Conservation (phyloP, 345 rosid genomes). For the Barbarea vulgaris region DNA sequence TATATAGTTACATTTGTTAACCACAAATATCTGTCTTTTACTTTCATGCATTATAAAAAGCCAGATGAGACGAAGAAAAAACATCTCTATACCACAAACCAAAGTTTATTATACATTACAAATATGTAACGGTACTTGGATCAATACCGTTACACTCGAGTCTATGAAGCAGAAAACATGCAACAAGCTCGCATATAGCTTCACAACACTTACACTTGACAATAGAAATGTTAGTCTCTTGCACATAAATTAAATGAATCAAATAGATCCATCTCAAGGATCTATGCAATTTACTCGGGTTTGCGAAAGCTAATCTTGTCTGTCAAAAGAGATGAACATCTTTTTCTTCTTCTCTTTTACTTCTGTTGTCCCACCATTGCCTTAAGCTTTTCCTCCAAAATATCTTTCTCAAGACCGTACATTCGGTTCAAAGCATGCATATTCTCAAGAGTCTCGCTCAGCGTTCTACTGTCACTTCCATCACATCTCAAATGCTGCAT, state of each 20-base stretch:
- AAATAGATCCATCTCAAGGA: conserved; percentile 33
- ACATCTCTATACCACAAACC: conserved; percentile 29
- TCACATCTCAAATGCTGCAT: conserved; percentile 99
- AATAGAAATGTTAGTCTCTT: conserved; percentile 36
- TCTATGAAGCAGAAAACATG: conserved; percentile 33
- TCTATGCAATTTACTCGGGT: conserved; percentile 21
- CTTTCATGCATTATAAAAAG: too few relatives aligned
- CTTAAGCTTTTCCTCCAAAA: conserved; percentile 80
- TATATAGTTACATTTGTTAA: too few relatives aligned
- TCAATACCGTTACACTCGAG: conserved; percentile 27
- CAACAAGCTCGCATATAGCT: conserved; percentile 31
- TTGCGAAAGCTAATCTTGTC: conserved; percentile 7
- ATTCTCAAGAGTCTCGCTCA: conserved; percentile 87
- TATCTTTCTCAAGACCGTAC: conserved; percentile 85
- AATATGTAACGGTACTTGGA: conserved; percentile 21
- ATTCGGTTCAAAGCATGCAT: conserved; percentile 98
- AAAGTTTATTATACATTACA: conserved; percentile 34
- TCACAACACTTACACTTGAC: conserved; percentile 33
- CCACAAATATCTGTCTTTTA: too few relatives aligned
- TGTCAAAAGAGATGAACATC: conserved; percentile 27
- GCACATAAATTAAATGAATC: conserved; percentile 29
- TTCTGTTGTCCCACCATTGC: conserved; percentile 69
- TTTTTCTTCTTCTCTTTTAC: conserved; percentile 34
- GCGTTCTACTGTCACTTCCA: conserved; percentile 72
- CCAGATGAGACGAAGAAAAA: neutral